Percentiles rank a stretch among this genome's conserved stretches.
These are phyloP conservation scores for Linnemannia schmuckeri DNA, from an alignment of 192 early-diverging fungal genomes.

Conservation along the genomic window DNA sequence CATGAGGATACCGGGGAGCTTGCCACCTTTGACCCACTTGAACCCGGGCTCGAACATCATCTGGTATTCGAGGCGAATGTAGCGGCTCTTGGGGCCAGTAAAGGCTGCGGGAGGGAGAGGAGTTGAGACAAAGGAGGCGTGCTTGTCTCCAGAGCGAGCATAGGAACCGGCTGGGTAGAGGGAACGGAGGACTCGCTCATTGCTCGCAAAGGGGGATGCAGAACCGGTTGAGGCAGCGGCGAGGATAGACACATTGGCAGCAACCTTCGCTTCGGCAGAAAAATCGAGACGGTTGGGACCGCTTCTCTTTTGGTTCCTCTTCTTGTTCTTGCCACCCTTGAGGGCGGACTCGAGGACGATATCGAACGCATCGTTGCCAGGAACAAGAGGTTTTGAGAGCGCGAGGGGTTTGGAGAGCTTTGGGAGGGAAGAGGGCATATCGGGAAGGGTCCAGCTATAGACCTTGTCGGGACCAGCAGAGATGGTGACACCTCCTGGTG, in stretches of 20 bases:
- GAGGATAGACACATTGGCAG: neutral
- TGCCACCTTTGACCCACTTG: constrained; percentile 70
- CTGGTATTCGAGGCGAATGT: constrained; percentile 60
- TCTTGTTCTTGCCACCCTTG: neutral
- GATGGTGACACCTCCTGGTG: neutral
- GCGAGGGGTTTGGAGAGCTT: constrained; percentile 19
- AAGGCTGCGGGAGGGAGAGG: constrained; percentile 35
- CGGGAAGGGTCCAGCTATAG: constrained; percentile 26
- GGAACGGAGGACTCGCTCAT: constrained; percentile 29
- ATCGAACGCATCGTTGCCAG: constrained; percentile 30
- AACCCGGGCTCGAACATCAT: constrained; percentile 61
- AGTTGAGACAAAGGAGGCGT: constrained; percentile 22
- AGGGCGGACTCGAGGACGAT: constrained; percentile 24
- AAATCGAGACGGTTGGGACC: neutral
- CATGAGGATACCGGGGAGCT: constrained; percentile 69
- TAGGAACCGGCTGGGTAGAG: constrained; percentile 42
- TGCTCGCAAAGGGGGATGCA: neutral
- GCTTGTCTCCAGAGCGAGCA: constrained; percentile 16
- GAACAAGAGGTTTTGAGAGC: neutral
- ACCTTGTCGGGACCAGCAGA: neutral
- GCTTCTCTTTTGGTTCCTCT: neutral
- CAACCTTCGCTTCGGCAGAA: neutral
- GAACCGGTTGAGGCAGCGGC: neutral
- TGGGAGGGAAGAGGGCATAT: constrained; percentile 17
- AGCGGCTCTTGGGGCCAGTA: constrained; percentile 18